A percentile compares a stretch with the other conserved stretches of the same genome.
Evolutionary conservation across 2,329 filamentous ascomycete genomes (phyloP).

Genomic region (Aspergillus fijiensis): DNA sequence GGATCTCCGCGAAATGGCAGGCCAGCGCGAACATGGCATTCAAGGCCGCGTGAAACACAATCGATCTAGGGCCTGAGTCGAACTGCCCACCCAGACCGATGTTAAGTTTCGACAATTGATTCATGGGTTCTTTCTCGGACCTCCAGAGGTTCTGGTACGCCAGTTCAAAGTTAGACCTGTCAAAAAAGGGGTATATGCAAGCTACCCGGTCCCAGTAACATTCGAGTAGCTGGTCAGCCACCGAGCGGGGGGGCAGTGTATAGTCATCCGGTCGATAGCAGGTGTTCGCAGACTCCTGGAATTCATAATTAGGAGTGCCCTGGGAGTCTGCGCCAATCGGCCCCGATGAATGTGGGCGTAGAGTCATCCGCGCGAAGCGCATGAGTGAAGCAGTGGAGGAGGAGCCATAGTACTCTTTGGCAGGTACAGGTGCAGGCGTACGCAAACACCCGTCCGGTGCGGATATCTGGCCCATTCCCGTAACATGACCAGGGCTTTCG

Average conservation of each 20-base stretch:
- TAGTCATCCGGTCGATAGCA: conserved; percentile 33
- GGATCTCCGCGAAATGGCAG: conserved; percentile 40
- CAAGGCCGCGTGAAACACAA: conserved; percentile 45
- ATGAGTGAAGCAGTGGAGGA: conserved; percentile 45
- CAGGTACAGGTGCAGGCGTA: conserved; percentile 12
- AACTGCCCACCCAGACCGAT: conserved; percentile 37
- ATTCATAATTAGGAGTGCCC: conserved; percentile 5
- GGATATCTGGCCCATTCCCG: conserved; percentile 43
- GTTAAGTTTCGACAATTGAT: conserved; percentile 22
- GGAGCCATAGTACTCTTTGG: conserved; percentile 40
- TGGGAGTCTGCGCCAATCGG: conserved; percentile 3
- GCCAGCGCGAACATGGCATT: conserved; percentile 48
- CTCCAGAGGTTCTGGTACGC: conserved; percentile 45
- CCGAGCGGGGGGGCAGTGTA: conserved; percentile 40
- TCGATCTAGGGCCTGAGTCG: conserved; percentile 34
- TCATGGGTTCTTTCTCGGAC: conserved; percentile 19
- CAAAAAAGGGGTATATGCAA: conserved; percentile 48
- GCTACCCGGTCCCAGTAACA: conserved; percentile 43
- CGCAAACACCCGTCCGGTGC: conserved; percentile 27
- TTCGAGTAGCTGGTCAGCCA: conserved; percentile 45
- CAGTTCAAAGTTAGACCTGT: conserved; percentile 42
- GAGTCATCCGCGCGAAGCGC: conserved; percentile 37
- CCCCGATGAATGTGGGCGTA: conserved; percentile 9
- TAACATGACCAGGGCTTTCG: conserved; percentile 19
- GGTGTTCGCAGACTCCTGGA: conserved; percentile 14